A percentile compares a stretch with the other conserved stretches of the same genome.
phyloP scores from a whole-genome alignment of 345 rosid genomes.

The Camelina neglecta region DNA sequence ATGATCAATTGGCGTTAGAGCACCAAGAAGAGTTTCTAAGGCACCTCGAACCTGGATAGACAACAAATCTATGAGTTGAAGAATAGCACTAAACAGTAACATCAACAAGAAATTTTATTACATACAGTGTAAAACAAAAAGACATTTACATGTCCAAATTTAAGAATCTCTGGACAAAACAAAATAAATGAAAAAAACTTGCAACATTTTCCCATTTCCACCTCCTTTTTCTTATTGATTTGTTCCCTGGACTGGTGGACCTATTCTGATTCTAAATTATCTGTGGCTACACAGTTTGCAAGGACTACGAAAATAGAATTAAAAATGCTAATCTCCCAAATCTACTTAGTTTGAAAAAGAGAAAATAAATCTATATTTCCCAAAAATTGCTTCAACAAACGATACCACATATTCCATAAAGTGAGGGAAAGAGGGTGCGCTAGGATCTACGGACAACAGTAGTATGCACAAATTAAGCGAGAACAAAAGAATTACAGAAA shows the following conservation, averaged over 20 bases:
- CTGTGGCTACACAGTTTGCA: neutral
- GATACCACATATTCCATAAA: neutral
- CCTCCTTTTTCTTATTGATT: conserved; percentile 12
- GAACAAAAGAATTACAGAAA: neutral
- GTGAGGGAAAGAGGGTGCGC: conserved; percentile 10
- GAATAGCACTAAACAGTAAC: conserved; percentile 12
- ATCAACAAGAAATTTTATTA: conserved; percentile 6
- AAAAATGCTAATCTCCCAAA: neutral
- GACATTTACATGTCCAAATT: neutral
- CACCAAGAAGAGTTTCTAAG: conserved; percentile 90
- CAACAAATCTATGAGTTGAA: conserved; percentile 18
- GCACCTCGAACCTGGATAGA: conserved; percentile 81
- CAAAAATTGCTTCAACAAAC: neutral
- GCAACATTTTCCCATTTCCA: neutral
- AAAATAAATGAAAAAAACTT: conserved; percentile 11
- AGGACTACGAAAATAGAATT: neutral
- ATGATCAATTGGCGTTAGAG: conserved; percentile 86
- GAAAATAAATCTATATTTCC: neutral
- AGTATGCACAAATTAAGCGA: conserved; percentile 16
- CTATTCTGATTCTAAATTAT: conserved; percentile 20
- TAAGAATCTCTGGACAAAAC: conserved; percentile 6
- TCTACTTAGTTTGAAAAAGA: neutral
- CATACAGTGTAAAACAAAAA: conserved; percentile 24
- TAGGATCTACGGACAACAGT: neutral
- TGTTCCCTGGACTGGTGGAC: conserved; percentile 15